phyloP scores from a whole-genome alignment of 495 filamentous ascomycete genomes.

The Bacidia rubella region DNA sequence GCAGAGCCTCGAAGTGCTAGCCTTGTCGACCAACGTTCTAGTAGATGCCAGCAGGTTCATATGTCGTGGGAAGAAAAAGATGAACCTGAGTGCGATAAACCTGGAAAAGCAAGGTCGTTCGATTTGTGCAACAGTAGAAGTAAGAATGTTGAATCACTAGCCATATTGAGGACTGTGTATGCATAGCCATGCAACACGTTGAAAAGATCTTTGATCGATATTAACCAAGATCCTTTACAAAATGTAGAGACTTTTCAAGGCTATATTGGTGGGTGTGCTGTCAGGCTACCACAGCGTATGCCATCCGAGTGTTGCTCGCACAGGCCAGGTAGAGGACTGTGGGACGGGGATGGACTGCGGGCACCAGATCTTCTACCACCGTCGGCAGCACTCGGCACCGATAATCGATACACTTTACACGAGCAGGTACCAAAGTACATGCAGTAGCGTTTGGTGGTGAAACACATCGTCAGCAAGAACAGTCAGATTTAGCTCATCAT shows the following conservation, averaged over 20 bases:
- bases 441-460: background rate
- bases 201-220: no score
- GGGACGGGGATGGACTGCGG: background rate
- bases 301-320: background rate
- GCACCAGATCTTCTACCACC: background rate
- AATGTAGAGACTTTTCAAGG: no score
- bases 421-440: background rate
- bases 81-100: background rate
- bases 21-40: background rate
- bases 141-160: background rate
- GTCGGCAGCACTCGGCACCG: conserved; percentile 1
- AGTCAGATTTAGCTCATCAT: no score
- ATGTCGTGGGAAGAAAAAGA: background rate
- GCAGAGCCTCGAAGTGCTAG: background rate
- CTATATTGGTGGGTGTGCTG: no score
- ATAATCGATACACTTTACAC: background rate
- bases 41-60: background rate
- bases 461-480: background rate
- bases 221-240: no score
- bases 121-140: background rate
- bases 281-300: no score
- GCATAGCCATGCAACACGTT: no score
- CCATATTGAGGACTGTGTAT: background rate
- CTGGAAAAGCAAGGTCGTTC: background rate
- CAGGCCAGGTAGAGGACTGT: background rate